Percentiles rank a stretch among this genome's conserved stretches.
Conservation (phyloP, 1,284 basidiomycete species). For the Chondrostereum purpureum region DNA sequence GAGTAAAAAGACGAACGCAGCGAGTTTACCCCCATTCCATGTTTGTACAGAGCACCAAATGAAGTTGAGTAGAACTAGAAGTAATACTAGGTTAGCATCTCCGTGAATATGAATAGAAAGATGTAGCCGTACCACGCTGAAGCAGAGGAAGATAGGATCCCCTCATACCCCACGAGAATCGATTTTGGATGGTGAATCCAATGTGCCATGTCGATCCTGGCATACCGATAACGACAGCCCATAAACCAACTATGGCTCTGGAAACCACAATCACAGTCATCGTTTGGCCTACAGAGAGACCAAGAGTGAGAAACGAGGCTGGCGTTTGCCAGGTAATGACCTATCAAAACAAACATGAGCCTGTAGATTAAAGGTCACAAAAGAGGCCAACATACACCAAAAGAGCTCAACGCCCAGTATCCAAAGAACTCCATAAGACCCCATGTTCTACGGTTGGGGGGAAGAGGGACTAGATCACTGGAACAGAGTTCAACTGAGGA, state of each 20-base stretch:
- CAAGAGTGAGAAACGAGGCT: slow-evolving; percentile 13
- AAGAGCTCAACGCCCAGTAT: slow-evolving; percentile 13
- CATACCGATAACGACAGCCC: slow-evolving; percentile 13
- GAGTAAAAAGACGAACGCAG: slow-evolving; percentile 2
- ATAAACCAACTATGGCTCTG: slow-evolving; percentile 11
- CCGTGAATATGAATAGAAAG: no score
- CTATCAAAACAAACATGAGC: not conserved
- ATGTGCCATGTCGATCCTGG: slow-evolving; percentile 15
- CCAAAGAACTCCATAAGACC: slow-evolving; percentile 14
- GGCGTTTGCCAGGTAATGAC: slow-evolving; percentile 14
- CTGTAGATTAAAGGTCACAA: not conserved
- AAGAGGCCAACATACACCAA: slow-evolving; percentile 9
- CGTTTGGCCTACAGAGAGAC: slow-evolving; percentile 15
- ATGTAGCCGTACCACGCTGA: slow-evolving; percentile 11
- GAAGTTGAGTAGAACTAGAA: slow-evolving; percentile 11
- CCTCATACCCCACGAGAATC: slow-evolving; percentile 15
- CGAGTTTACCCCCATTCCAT: slow-evolving; percentile 15
- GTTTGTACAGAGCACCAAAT: slow-evolving; percentile 15
- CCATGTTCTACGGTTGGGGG: slow-evolving; percentile 15
- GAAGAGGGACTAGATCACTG: slow-evolving; percentile 13
- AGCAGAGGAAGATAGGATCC: slow-evolving; percentile 15
- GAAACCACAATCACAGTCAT: slow-evolving; percentile 15
- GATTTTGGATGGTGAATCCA: slow-evolving; percentile 15
- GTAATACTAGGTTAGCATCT: no score
- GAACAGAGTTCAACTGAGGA: not conserved